Base-by-base conservation (phyloP, 345 rosid genomes). In the Noccaea bulbosa region DNA sequence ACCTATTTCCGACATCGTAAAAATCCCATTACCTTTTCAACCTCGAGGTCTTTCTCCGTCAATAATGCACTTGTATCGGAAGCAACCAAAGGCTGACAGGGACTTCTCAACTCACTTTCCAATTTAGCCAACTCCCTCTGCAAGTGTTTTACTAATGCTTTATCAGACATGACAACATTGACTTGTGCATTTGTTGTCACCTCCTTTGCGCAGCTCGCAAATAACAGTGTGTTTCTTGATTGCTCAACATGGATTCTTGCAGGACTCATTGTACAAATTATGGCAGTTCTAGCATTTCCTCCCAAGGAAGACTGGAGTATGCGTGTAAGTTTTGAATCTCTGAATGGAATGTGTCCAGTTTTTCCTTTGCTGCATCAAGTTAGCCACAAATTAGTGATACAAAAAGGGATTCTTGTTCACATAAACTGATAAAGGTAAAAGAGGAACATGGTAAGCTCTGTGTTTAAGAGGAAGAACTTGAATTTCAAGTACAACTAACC, bases 131-230 rank as follows among this genome's bases (percentile, higher is more conserved):
- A 70, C 77, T 92, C 98, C 78, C 85, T 87, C 72, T 88, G 95
- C 69, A 92, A 81, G 68, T 88, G 93, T 85, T 87, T 92, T 41
- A 92, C 88, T 70, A 92, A 75, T 49, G 87, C 87, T 85, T 90
- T 92, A 78, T 92, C 95, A 60, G 97, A 88, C 85, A 92, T 69
- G 43, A 92, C 89, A 39, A 88, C 87, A 72, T 88, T 90, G 69
- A 92, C 90, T 76, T 84, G 97, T 30, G 97, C 98, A 78, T 85
- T 88, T 49, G 93, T 92, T 48, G 87, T 52, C 82, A 92, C 95
- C 71, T 88, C 97, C 78, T 90, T 92, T 16, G 98, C 98, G 79
- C 97, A 90, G 65, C 95, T 88, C 15, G 98, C 98, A 75, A 92
- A 92, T 75, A 92, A 74, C 56, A 92, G 88, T 11, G 95, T 92